phyloP scores from a whole-genome alignment of 176 grass and related monocot genomes.

The Aegilops bicornis region DNA sequence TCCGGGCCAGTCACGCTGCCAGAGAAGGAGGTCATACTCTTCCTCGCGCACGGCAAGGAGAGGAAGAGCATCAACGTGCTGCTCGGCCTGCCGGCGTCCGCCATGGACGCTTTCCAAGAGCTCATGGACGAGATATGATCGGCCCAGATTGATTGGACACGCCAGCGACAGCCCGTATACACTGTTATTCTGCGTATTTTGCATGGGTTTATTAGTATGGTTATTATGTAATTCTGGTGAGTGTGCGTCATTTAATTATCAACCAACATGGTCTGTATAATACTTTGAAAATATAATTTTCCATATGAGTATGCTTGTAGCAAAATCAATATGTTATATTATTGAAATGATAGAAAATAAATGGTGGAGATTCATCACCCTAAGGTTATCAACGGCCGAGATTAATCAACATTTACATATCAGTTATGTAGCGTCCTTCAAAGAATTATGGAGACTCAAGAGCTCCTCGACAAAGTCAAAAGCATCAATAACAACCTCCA shows the following conservation, averaged over 20 bases:
- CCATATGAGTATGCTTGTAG: too few relatives aligned
- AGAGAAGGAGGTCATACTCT: slow-evolving; percentile 90
- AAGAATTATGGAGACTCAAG: too few relatives aligned
- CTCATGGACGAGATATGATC: slow-evolving; percentile 73
- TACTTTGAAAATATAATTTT: too few relatives aligned
- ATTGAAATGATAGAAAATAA: too few relatives aligned
- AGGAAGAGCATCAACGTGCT: slow-evolving; percentile 89
- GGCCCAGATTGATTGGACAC: background rate
- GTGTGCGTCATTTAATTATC: background rate
- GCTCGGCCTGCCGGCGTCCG: slow-evolving; percentile 68
- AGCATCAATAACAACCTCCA: too few relatives aligned
- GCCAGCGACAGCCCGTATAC: background rate
- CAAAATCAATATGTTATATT: too few relatives aligned
- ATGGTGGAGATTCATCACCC: too few relatives aligned
- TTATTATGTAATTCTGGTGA: background rate
- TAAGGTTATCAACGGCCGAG: too few relatives aligned
- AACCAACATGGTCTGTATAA: background rate
- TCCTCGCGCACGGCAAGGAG: slow-evolving; percentile 83
- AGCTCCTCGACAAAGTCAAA: too few relatives aligned
- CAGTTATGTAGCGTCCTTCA: too few relatives aligned
- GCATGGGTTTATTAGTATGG: background rate
- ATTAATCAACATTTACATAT: too few relatives aligned
- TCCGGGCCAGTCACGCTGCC: slow-evolving; percentile 88
- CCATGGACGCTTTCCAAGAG: slow-evolving; percentile 84
- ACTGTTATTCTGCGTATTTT: slow-evolving; percentile 8